Conservation (phyloP, 257 asterid species). For the Solanum ossicruentum region DNA sequence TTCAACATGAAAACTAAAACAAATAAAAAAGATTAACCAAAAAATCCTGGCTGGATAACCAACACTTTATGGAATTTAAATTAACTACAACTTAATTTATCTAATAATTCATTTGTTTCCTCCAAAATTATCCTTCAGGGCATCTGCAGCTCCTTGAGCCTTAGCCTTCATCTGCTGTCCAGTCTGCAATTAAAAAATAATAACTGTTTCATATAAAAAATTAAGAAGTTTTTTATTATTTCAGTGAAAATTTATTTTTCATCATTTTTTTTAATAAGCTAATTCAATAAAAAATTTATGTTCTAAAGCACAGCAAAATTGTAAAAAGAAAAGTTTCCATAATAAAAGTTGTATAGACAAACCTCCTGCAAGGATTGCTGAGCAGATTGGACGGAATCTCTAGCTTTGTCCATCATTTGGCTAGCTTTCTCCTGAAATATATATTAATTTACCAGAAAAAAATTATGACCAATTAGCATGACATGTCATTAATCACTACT, state of each 20-base stretch:
- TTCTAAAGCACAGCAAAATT: background rate
- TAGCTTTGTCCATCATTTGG: conserved; percentile 24
- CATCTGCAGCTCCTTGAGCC: conserved; percentile 39
- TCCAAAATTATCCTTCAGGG: conserved; percentile 27
- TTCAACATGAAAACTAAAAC: background rate
- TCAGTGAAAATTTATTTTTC: too few relatives aligned
- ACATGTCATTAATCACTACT: background rate
- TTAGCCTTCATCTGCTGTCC: conserved; percentile 25
- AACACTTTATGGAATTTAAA: background rate
- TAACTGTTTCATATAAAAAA: too few relatives aligned
- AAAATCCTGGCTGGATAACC: background rate
- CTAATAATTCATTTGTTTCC: conserved; percentile 15
- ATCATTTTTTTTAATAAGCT: too few relatives aligned
- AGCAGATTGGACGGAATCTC: conserved; percentile 27
- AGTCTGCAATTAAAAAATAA: conserved; percentile 4
- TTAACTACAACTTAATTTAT: background rate
- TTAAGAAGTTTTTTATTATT: too few relatives aligned
- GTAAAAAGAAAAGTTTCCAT: background rate
- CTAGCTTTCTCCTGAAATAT: conserved; percentile 23
- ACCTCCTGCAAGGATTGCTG: conserved; percentile 27
- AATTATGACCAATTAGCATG: background rate
- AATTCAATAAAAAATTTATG: too few relatives aligned
- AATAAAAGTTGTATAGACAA: background rate
- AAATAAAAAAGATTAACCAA: background rate
- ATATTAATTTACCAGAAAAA: background rate